Conservation (phyloP, 371 early-diverging fungal genomes). For the Actinomortierella ambigua region DNA sequence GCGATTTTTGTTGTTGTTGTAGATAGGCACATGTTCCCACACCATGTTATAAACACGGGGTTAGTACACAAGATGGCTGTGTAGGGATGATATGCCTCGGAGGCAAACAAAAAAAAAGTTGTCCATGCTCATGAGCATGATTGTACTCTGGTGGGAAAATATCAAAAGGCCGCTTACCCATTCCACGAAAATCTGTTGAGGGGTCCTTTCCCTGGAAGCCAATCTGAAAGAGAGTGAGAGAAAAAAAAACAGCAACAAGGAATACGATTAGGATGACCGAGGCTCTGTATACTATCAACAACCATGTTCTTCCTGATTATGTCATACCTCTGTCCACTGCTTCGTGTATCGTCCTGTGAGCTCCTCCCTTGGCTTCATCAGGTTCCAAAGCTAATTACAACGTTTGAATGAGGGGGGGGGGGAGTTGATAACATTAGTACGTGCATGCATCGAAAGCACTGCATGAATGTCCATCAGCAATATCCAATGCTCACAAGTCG, state of each 20-base stretch:
- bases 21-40: no score
- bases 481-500: not conserved
- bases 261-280: no score
- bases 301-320: no score
- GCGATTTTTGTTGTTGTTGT: no score
- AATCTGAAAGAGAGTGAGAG: conserved; percentile 45
- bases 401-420: not conserved
- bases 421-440: not conserved
- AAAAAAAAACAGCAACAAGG: not conserved
- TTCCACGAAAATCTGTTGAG: conserved; percentile 88
- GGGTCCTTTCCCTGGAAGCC: conserved; percentile 88
- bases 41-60: no score
- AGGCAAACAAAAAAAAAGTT: not conserved
- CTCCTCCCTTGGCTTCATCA: conserved; percentile 64
- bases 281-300: no score
- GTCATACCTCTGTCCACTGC: conserved; percentile 68
- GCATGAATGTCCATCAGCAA: no score
- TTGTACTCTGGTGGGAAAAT: not conserved
- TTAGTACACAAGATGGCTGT: no score
- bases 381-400: conserved; percentile 70
- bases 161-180: conserved; percentile 56
- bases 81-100: no score
- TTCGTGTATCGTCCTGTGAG: conserved; percentile 55
- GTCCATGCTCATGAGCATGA: not conserved
- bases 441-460: no score